phyloP scores from a whole-genome alignment of 352 stramenopile species.

The Globisporangium cylindrosporum region DNA sequence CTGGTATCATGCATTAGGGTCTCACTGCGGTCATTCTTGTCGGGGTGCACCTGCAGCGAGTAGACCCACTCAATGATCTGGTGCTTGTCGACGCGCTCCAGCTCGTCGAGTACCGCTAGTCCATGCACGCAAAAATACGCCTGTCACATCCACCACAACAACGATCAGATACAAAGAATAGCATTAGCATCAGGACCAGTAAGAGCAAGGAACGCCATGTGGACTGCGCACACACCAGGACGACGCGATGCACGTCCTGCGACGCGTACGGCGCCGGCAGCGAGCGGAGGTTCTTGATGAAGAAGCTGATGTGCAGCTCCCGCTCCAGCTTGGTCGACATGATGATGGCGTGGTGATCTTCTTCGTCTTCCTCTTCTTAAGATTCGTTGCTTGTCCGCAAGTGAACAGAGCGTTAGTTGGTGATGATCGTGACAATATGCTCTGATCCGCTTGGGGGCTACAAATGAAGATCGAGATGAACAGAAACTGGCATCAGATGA shows the following conservation, averaged over 20 bases:
- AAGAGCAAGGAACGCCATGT: neutral
- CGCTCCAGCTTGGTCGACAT: conserved; percentile 47
- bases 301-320: conserved; percentile 79
- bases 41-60: conserved; percentile 71
- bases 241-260: conserved; percentile 79
- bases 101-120: conserved; percentile 72
- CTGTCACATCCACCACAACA: conserved; percentile 16
- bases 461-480: neutral
- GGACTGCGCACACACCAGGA: conserved; percentile 40
- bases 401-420: neutral
- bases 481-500: neutral
- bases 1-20: neutral
- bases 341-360: neutral
- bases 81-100: conserved; percentile 66
- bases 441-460: neutral
- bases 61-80: conserved; percentile 88
- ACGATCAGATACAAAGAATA: neutral
- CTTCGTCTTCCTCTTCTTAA: neutral
- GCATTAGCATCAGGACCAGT: neutral
- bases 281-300: conserved; percentile 71
- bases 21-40: conserved; percentile 56
- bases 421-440: no score
- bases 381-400: neutral
- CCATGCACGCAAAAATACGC: conserved; percentile 87
- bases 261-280: conserved; percentile 71